Base-by-base conservation (phyloP, 2,329 filamentous ascomycete genomes). In the Pseudogymnoascus sp. region DNA sequence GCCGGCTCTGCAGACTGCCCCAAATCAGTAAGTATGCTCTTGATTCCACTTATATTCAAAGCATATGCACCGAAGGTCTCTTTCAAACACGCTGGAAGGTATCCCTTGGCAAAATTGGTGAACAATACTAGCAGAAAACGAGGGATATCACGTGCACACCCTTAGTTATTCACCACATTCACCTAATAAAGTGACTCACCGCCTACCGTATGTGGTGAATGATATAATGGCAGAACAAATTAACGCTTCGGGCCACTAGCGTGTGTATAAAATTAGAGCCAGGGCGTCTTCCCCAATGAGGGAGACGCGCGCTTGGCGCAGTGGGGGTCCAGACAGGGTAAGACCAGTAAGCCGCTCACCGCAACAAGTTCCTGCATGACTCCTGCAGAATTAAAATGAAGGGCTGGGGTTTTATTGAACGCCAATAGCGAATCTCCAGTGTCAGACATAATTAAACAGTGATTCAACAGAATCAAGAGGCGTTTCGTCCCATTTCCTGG, bases 311-410 rank as follows among this genome's bases (percentile, higher is more conserved):
- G 28, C 49, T 56, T 56, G 49, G 49, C 49, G 21, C 8, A 34
- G 46, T 56, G 49, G 49, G 49, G 49, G 49, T 56, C 49, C 49
- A 56, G 11, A n/a, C n/a, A 18, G 6, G 31, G 25, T 56, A 56
- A 56, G 49, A 56, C 49, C 49, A 34, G 28, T 34, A 4, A 34
- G 25, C 23, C 49, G 34, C 49, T 56, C 49, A 56, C 49, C 49
- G 49, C 49, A 56, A 56, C 49, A 11, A 56, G 49, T 36, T 56
- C 49, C 28, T 56, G 49, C 49, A 56, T 16, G 28, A 56, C 28
- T 56, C 49, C 28, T 56, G 49, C 49, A 56, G 49, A 36, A 56
- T 56, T 56, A 36, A 56, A 56, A 56, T 56, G 49, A 56, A 56
- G 49, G 49, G 49, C 28, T 56, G 49, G 34, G 11, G n/a, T 34